These are phyloP conservation scores for Termitomyces sp. DNA, from an alignment of 768 basidiomycete species.

Conservation along the genomic window DNA sequence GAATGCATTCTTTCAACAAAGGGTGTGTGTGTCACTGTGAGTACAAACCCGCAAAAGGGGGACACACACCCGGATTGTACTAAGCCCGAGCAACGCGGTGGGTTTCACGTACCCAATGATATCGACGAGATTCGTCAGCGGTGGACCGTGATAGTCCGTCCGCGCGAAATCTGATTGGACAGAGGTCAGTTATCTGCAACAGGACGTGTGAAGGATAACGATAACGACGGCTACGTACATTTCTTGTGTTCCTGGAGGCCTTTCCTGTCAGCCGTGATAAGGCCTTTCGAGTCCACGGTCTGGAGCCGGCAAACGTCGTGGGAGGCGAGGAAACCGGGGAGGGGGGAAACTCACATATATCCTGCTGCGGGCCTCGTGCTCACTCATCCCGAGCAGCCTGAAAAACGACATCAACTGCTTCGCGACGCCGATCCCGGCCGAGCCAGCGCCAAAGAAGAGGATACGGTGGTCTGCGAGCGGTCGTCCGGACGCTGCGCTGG, in stretches of 20 bases:
- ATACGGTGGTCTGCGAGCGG: slow-evolving; percentile 72
- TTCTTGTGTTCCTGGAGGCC: slow-evolving; percentile 71
- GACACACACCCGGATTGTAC: slow-evolving; percentile 42
- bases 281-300: slow-evolving; percentile 75
- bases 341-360: slow-evolving; percentile 62
- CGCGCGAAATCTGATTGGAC: slow-evolving; percentile 63
- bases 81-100: slow-evolving; percentile 72
- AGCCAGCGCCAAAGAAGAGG: slow-evolving; percentile 89
- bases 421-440: slow-evolving; percentile 85
- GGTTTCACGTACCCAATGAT: slow-evolving; percentile 71
- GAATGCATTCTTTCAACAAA: slow-evolving; percentile 55
- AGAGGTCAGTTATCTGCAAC: slow-evolving; percentile 18
- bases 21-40: slow-evolving; percentile 22
- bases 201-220: background rate
- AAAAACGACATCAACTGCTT: slow-evolving; percentile 82
- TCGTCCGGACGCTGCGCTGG: slow-evolving; percentile 45
- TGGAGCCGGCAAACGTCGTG: background rate
- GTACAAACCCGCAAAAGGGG: background rate
- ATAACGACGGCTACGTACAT: slow-evolving; percentile 30
- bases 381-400: slow-evolving; percentile 57
- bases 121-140: slow-evolving; percentile 53
- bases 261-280: slow-evolving; percentile 65
- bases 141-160: slow-evolving; percentile 58
- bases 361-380: slow-evolving; percentile 57
- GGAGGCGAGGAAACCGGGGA: too few relatives aligned